Conservation (phyloP, 345 rosid genomes). For the Xanthoceras sorbifolium region DNA sequence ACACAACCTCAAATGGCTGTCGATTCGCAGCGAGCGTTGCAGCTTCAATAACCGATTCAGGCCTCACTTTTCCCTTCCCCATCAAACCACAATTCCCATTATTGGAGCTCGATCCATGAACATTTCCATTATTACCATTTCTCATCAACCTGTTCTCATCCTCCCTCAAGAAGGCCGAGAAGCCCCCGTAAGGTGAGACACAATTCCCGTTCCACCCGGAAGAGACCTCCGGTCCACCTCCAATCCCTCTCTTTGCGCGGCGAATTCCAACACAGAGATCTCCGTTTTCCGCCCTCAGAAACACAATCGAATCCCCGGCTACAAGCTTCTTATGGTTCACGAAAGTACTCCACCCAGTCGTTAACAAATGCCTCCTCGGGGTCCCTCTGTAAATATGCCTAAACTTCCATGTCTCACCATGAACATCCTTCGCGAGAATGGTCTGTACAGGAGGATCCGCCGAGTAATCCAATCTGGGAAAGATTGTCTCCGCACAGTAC, state of each 20-base stretch:
- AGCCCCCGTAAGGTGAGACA: constrained; percentile 48
- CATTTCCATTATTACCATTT: constrained; percentile 36
- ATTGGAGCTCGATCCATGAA: constrained; percentile 30
- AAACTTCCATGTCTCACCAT: constrained; percentile 70
- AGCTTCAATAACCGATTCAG: constrained; percentile 63
- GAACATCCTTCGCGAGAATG: constrained; percentile 74
- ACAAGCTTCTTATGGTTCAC: constrained; percentile 78
- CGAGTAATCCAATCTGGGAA: constrained; percentile 66
- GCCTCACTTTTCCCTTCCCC: constrained; percentile 48
- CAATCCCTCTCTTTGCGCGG: constrained; percentile 65
- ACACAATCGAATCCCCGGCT: constrained; percentile 79
- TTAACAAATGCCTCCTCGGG: constrained; percentile 73
- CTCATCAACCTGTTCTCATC: constrained; percentile 48
- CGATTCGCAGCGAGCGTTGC: constrained; percentile 56
- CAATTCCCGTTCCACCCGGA: constrained; percentile 67
- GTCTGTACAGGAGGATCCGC: constrained; percentile 84
- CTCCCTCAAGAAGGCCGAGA: constrained; percentile 54
- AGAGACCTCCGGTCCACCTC: constrained; percentile 51
- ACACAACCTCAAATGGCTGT: constrained; percentile 64
- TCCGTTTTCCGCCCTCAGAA: constrained; percentile 68
- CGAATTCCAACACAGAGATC: constrained; percentile 74
- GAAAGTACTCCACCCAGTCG: constrained; percentile 85
- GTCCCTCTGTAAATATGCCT: constrained; percentile 86
- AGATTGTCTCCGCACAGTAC: constrained; percentile 83
- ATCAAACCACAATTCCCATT: constrained; percentile 27